Evolutionary conservation across 2,329 filamentous ascomycete genomes (phyloP), one percentile per base, ranked within the genome.

Genomic region (Fusarium fujikuroi): DNA sequence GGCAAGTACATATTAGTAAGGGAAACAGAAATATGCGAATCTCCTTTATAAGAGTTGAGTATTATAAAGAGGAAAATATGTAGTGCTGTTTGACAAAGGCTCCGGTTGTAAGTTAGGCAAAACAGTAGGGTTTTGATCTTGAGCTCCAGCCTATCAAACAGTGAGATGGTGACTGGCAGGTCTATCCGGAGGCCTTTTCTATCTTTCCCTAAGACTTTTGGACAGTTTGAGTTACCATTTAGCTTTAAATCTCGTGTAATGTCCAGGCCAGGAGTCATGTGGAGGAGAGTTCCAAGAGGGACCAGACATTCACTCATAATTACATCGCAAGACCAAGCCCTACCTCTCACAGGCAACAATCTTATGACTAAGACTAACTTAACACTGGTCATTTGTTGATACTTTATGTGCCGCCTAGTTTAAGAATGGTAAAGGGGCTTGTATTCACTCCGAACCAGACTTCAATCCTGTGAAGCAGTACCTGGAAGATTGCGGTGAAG

Each of bases 331-430:
- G 18, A 39, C 34, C 34, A 53, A 53, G 18, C 19, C 28, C 34
- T 37, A 19, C n/a, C 7, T 28, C 9, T 53, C 9, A 25, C 15
- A 21, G 2, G 9, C 2, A 37, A 12, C 4, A 25, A 5, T 16
- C 34, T 53, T 37, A 16, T 9, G 1, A 3, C 0, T 37, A 21
- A 16, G 0, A 2, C 0, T 37, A 21, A 16, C 9, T 25, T 21
- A 1, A 12, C 11, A 15, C 23, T 28, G 5, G 9, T 3, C 18
- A 53, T 53, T 37, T 39, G 2, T 7, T 21, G 3, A 21, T 16
- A 2, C 23, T 14, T 5, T 28, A 5, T 9, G 14, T 18, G 37
- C 28, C 23, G 9, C 34, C 50, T 52, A 11, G 30, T 19, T 23
- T 11, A 52, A 36, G 6, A 3, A 19, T 25, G 15, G 30, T 14